Base-by-base conservation (phyloP, 495 filamentous ascomycete genomes). In the Neurospora hispaniola region DNA sequence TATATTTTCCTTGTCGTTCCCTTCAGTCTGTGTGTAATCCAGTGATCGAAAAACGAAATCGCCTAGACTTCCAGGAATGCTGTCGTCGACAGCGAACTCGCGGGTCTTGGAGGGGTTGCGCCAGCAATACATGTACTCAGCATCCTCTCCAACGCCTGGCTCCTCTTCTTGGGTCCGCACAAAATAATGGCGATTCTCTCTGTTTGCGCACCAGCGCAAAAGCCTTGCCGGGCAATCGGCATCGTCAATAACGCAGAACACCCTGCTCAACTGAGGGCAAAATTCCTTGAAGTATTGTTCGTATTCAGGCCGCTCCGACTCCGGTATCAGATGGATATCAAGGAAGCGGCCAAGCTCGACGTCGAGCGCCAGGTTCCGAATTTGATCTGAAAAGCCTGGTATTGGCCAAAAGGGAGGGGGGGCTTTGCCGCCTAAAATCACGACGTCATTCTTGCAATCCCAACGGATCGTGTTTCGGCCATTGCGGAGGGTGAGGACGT, bases 51-150 rank as follows among this genome's bases (percentile, higher is more conserved):
- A 6, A 6, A 38, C 5, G 4, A 38, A 6, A 6, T 11, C 10
- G 4, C 10, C 4, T 4, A 48, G 11, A 11, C 9, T 5, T 4
- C 44, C 9, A 23, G 18, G n/a, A 9, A 11, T 11, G 44, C 6
- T 7, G 48, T 16, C 3, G 2, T 59, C 23, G 23, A 3, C 0
- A 27, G 2, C 6, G 20, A 59, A 76, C 5, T 74, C 31, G 35
- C 5, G 44, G 23, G 74, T 74, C 75, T 0, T 38, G 35, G 35
- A 38, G 35, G 35, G 2, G 72, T 69, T 8, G 79, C 79, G 81
- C 82, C 83, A 85, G 71, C 79, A 81, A 46, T 76, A 84, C 20
- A 79, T 4, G 23, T 46, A 70, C 18, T 74, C 69, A 11, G 73
- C 16, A 62, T 76, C 69, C 9, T 75, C 71, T 35, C 71, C 71